Evolutionary conservation across 805 yeast genomes (phyloP).

Genomic region (Metschnikowia shivogae): DNA sequence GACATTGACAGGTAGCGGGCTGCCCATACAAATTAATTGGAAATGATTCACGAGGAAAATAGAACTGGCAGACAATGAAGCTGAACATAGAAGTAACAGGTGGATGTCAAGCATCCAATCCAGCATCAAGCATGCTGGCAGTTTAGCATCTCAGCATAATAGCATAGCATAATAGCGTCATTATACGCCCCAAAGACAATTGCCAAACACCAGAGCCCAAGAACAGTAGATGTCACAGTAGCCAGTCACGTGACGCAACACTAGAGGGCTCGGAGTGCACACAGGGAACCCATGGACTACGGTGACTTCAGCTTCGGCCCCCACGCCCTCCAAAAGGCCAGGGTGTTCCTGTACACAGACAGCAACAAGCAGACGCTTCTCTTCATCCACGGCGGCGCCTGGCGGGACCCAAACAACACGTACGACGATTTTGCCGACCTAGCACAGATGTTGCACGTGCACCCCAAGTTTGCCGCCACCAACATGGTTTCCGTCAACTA

Average conservation of each 20-base stretch:
- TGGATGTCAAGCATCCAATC: no score
- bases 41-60: no score
- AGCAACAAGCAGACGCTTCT: conserved; percentile 33
- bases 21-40: no score
- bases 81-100: no score
- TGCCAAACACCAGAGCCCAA: no score
- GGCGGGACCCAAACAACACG: conserved; percentile 71
- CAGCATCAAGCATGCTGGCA: no score
- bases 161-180: no score
- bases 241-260: not conserved
- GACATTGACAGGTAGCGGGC: no score
- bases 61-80: no score
- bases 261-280: not conserved
- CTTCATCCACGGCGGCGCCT: conserved; percentile 84
- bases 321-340: conserved; percentile 30
- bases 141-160: no score
- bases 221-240: no score
- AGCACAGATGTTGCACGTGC: conserved; percentile 10
- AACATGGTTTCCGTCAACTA: conserved; percentile 48
- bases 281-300: not conserved
- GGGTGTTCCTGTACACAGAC: conserved; percentile 21
- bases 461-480: not conserved
- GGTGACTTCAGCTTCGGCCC: conserved; percentile 24
- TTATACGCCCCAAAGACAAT: no score
- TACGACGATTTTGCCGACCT: conserved; percentile 48